Conservation (phyloP, 2,329 filamentous ascomycete species). For the Botrytis medusae region DNA sequence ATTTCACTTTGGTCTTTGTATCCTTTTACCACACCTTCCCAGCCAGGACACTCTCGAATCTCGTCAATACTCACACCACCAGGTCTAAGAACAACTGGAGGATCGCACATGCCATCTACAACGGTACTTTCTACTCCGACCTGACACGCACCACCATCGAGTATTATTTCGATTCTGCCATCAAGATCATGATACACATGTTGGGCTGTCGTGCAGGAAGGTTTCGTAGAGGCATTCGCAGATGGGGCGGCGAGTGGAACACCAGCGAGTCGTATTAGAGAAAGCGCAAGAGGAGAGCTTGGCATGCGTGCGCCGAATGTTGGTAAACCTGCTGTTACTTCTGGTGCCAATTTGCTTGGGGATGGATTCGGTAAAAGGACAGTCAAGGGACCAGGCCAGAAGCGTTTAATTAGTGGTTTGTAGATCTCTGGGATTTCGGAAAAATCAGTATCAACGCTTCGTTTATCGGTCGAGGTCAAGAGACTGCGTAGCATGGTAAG, state of each 20-base stretch:
- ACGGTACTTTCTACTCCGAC: constrained; percentile 97
- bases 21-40: constrained; percentile 73
- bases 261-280: constrained; percentile 77
- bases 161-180: constrained; percentile 78
- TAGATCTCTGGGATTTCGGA: constrained; percentile 52
- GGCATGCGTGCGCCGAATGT: constrained; percentile 94
- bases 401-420: constrained; percentile 70
- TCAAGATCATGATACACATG: constrained; percentile 85
- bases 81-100: constrained; percentile 80
- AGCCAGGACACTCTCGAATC: constrained; percentile 71
- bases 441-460: constrained; percentile 34
- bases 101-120: constrained; percentile 80
- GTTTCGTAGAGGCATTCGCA: constrained; percentile 90
- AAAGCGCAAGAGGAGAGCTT: constrained; percentile 76
- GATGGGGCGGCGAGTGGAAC: constrained; percentile 86
- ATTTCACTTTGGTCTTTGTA: constrained; percentile 76
- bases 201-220: constrained; percentile 84
- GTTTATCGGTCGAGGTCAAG: constrained; percentile 26
- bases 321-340: constrained; percentile 81
- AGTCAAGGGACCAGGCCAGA: constrained; percentile 95
- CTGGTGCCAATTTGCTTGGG: constrained; percentile 73
- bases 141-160: constrained; percentile 82
- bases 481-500: constrained; percentile 45
- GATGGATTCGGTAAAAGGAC: constrained; percentile 78
- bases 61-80: constrained; percentile 85